Base-by-base conservation (phyloP, 495 filamentous ascomycete species). In the Evernia prunastri region DNA sequence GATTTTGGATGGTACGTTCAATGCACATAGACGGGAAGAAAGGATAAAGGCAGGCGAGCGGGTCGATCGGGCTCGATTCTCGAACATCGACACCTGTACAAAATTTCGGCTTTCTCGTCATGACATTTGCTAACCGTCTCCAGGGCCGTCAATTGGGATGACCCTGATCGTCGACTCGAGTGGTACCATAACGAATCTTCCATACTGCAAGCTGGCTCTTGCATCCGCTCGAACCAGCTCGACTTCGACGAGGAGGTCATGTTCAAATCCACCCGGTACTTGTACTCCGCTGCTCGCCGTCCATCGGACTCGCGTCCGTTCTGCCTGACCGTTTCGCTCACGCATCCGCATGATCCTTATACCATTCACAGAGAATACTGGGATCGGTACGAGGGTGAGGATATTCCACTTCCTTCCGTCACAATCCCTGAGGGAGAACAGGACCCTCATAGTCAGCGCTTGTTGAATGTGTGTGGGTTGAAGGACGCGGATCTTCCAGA, bases 171-270 rank as follows among this genome's bases (percentile, higher is more conserved):
- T 35, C 82, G 90, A 56, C 83, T 87, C 49, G 91, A 96, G 75
- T 96, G 89, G 86, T 95, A 93, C 69, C 91, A 96, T 78, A 95
- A 94, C 76, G 90, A 90, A 75, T 88, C 87, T 63, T 94, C 90
- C 12, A 91, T 96, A 66, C 77, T 90, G 72, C 89, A 96, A 70
- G 91, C 91, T 2, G 91, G 91, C 12, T 80, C 83, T 4, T 92
- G 90, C 61, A 83, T 94, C 36, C 82, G 90, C 63, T 91, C 88
- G 69, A 96, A 96, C 77, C 91, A 96, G 77, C 82, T 96, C n/a
- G 91, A 96, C 70, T 96, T 90, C 67, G 91, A 96, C 68, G 90
- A 94, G 76, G 91, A 96, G 74, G 90, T 94, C 68, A 91, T 94
- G 81, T 91, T 90, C 75, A 87, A 85, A 76, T 84, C 87, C 10